These are phyloP conservation scores for Vanrija sp. DNA, from an alignment of 1,284 basidiomycete species.

Conservation along the genomic window DNA sequence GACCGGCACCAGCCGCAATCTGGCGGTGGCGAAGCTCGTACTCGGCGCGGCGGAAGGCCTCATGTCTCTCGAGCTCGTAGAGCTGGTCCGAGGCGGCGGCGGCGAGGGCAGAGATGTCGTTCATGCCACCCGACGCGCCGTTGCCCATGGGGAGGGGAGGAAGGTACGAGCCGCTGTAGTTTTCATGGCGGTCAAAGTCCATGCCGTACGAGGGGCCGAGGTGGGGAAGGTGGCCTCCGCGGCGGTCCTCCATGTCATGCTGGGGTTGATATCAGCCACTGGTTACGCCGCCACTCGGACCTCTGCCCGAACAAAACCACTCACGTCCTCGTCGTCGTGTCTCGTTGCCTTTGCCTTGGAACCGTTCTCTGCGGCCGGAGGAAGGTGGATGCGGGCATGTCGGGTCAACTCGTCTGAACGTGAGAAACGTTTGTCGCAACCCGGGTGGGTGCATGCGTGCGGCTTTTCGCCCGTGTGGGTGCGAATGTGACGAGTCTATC, in stretches of 20 bases:
- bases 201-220: conserved; percentile 45
- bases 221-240: conserved; percentile 32
- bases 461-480: conserved; percentile 99
- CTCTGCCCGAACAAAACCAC: conserved; percentile 11
- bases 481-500: conserved; percentile 90
- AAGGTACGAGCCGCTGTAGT: conserved; percentile 26
- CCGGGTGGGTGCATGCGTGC: conserved; percentile 84
- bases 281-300: neutral
- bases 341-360: conserved; percentile 29
- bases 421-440: conserved; percentile 98
- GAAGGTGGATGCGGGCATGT: conserved; percentile 86
- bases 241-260: conserved; percentile 35
- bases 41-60: conserved; percentile 74
- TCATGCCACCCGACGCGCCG: conserved; percentile 28
- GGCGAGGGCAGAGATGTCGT: conserved; percentile 62
- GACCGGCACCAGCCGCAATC: conserved; percentile 45
- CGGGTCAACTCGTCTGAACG: conserved; percentile 95
- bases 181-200: conserved; percentile 43
- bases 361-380: conserved; percentile 33
- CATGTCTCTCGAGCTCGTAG: conserved; percentile 75
- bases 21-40: conserved; percentile 69
- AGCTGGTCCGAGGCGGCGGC: conserved; percentile 80
- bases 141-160: conserved; percentile 27
- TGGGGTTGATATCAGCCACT: conserved; percentile 8
- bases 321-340: conserved; percentile 37